A percentile compares a stretch with the other conserved stretches of the same genome.
Conservation (phyloP, 331 rosid genomes). For the Malus hybrid region DNA sequence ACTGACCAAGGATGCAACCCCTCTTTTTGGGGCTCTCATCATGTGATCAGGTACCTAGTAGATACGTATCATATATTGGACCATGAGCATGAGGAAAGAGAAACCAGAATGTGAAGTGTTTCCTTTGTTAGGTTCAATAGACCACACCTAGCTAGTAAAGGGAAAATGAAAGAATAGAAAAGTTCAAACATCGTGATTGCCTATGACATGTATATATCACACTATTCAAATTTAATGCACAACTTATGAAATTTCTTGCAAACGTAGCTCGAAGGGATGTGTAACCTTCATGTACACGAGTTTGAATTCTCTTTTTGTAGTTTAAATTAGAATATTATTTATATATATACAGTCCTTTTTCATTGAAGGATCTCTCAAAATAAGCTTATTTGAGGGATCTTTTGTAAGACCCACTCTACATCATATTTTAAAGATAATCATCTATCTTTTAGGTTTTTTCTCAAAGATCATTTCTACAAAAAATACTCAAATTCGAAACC, state of each 20-base stretch:
- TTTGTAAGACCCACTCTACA: too few species aligned
- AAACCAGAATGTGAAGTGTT: background rate
- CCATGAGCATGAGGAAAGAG: constrained; percentile 6
- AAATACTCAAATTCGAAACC: too few species aligned
- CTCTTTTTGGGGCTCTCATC: background rate
- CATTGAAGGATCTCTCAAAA: too few species aligned
- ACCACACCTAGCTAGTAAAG: constrained; percentile 6
- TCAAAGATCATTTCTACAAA: too few species aligned
- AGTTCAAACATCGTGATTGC: constrained; percentile 18
- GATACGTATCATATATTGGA: background rate
- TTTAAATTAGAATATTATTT: too few species aligned
- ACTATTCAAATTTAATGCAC: background rate
- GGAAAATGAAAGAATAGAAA: constrained; percentile 9
- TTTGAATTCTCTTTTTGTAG: background rate
- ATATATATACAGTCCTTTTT: too few species aligned
- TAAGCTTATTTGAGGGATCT: too few species aligned
- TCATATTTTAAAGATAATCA: too few species aligned
- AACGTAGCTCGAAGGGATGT: background rate
- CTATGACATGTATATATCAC: background rate
- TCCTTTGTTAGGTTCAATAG: background rate
- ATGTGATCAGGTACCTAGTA: background rate
- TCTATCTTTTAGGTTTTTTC: too few species aligned
- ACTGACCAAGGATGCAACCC: background rate
- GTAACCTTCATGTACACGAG: background rate
- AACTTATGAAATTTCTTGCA: background rate